Evolutionary conservation across 2,329 filamentous ascomycete species (phyloP), one percentile per base, ranked within the genome.

Genomic region (Aspergillus niger): DNA sequence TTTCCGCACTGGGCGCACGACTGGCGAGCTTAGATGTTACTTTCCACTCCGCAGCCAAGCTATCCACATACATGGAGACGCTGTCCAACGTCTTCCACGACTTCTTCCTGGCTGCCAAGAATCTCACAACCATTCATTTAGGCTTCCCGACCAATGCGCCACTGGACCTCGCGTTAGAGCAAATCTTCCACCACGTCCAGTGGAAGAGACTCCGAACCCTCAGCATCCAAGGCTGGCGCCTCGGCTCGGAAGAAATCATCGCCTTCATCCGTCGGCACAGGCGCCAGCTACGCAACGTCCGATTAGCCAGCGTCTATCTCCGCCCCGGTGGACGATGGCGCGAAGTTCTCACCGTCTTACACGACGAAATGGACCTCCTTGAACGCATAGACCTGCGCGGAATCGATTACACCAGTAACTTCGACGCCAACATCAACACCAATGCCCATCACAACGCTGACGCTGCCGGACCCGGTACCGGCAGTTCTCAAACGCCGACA

Each of bases 221-320:
- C 58, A 87, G 87, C 2, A 83, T 90, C 22, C 86, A 89, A 64
- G 83, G 85, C 13, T 90, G 88, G 88, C 81, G 81, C 44, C 74
- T 90, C 3, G 76, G 83, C 49, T 81, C 83, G 1, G 79, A 83
- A 1, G 88, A 90, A 67, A 85, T 90, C 53, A 84, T 87, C 49
- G 75, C 74, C 0, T 74, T 90, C 5, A 80, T 84, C 2, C 76
- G 79, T 30, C 81, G 86, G 41, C 86, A 90, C 67, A 77, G 79
- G 53, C 77, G 81, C 10, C 83, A 80, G 26, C 74, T 90, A 3
- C 82, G 82, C 43, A 86, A 86, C 3, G 74, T 90, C 20, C 79
- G 87, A 20, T 72, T 90, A 22, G 77, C 84, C 55, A 83, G 86
- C 55, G 81, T 90, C n/a, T 80, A 85, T 22, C 77, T 90, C 8